A percentile compares a stretch with the other conserved stretches of the same genome.
These are phyloP conservation scores for Aureobasidium mangrovei DNA, from an alignment of 2,329 filamentous ascomycete species.

Conservation along the genomic window DNA sequence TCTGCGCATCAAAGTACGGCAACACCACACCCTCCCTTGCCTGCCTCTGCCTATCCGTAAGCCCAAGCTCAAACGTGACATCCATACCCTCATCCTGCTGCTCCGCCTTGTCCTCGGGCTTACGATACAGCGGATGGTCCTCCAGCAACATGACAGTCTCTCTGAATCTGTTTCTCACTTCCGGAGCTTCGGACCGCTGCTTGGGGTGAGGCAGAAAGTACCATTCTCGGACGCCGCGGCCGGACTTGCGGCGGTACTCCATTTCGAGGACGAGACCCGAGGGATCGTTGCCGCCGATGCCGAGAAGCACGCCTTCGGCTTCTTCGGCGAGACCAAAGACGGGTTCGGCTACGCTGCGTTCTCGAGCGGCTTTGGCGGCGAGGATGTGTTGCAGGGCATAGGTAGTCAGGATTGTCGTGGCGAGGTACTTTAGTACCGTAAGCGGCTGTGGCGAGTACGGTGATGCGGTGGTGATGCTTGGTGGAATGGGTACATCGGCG, in stretches of 20 bases:
- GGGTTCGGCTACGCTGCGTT: constrained; percentile 66
- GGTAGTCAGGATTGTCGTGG: constrained; percentile 74
- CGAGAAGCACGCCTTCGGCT: constrained; percentile 68
- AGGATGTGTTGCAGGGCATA: constrained; percentile 67
- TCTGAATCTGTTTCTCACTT: constrained; percentile 16
- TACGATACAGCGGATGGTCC: constrained; percentile 64
- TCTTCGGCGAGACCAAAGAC: constrained; percentile 70
- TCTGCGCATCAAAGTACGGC: constrained; percentile 96
- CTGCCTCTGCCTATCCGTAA: constrained; percentile 83
- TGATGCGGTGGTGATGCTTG: constrained; percentile 22
- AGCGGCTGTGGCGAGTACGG: constrained; percentile 60
- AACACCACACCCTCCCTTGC: constrained; percentile 84
- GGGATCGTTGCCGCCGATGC: constrained; percentile 46
- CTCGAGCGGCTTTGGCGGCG: constrained; percentile 62
- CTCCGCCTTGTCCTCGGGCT: constrained; percentile 31
- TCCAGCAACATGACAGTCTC: constrained; percentile 53
- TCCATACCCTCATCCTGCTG: constrained; percentile 46
- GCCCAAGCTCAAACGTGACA: constrained; percentile 74
- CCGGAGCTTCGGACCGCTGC: constrained; percentile 13
- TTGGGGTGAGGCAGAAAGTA: constrained; percentile 43
- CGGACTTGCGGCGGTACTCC: constrained; percentile 78
- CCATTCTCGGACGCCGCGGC: constrained; percentile 64
- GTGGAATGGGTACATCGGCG: constrained; percentile 58
- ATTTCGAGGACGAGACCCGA: constrained; percentile 66
- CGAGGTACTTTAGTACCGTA: constrained; percentile 68